Evolutionary conservation across 2,329 filamentous ascomycete genomes (phyloP), one percentile per base, ranked within the genome.

Genomic region (Metarhizium brunneum): DNA sequence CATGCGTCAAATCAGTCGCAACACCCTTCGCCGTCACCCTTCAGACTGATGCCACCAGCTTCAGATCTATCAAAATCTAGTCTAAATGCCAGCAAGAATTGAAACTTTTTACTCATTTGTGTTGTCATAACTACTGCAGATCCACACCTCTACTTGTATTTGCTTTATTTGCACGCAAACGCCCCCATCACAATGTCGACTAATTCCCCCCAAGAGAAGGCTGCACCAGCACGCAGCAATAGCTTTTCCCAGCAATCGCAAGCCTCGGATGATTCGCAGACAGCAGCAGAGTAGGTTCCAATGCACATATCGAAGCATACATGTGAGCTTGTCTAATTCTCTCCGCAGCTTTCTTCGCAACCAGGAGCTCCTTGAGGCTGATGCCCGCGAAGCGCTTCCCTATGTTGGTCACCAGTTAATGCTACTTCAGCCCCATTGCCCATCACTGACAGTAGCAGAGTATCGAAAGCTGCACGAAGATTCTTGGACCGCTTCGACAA

Each of bases 371-470:
- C 85, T 99, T 54, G 94, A 99, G 73, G 90, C 89, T 20, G 94
- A 99, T 73, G 94, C 94, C 50, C 90, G 92, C 63, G 92, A 99
- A 77, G 89, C 89, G 58, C 81, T 99, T 6, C 94, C 94, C 61
- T 99, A 96, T 69, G 90, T 95, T 75, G 65, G 83, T 51, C 30
- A 7, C 35, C 38, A 30, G 48, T n/a, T 50, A 6, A 16, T 40
- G 30, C 25, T 16, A 11, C 20, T 14, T 25, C 35, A 57, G 43
- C 50, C 59, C 36, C 57, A 51, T 32, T 14, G 53, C 60, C 67
- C 54, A 66, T 55, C 47, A n/a, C 65, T 69, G 6, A 68, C 54
- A 14, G 25, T 32, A 6, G 11, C 36, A 95, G 89, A 92, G 94
- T 72, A 96, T 97, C 68, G 90, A 96, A 64, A 86, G 85, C 50